These are phyloP conservation scores for Tylopilus felleus DNA, from an alignment of 768 basidiomycete genomes.

Conservation along the genomic window DNA sequence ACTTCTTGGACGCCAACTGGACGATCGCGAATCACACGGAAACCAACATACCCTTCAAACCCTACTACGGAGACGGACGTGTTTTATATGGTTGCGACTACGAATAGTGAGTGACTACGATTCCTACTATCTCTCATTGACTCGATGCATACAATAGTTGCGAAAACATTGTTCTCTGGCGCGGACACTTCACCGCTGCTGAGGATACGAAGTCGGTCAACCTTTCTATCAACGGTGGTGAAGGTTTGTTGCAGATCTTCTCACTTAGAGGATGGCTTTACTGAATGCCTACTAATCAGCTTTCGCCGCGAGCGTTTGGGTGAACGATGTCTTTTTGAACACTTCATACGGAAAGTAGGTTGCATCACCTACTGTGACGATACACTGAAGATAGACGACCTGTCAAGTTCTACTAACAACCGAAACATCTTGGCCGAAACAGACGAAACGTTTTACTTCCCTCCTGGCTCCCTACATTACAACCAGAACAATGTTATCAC, in stretches of 20 bases:
- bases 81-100: constrained; percentile 88
- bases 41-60: constrained; percentile 69
- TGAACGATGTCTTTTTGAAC: constrained; percentile 67
- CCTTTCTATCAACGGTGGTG: constrained; percentile 77
- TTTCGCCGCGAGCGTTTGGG: constrained; percentile 81
- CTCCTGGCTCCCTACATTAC: constrained; percentile 46
- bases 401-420: constrained; percentile 59
- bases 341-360: constrained; percentile 74
- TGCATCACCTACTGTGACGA: not conserved
- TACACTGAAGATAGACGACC: not conserved
- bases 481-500: constrained; percentile 73
- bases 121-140: constrained; percentile 3
- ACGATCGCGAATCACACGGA: constrained; percentile 62
- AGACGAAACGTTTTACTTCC: constrained; percentile 64
- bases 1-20: constrained; percentile 67
- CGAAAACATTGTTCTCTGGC: constrained; percentile 78
- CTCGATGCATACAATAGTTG: constrained; percentile 45
- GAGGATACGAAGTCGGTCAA: constrained; percentile 62
- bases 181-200: constrained; percentile 71
- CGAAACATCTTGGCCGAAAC: constrained; percentile 58
- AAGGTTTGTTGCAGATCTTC: constrained; percentile 41
- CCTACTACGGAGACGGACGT: constrained; percentile 69
- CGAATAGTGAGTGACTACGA: constrained; percentile 56
- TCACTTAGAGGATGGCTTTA: not conserved
- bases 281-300: constrained; percentile 32